A percentile compares a stretch with the other conserved stretches of the same genome.
These are phyloP conservation scores for Pseudocercospora musae DNA, from an alignment of 2,329 filamentous ascomycete genomes.

Conservation along the genomic window DNA sequence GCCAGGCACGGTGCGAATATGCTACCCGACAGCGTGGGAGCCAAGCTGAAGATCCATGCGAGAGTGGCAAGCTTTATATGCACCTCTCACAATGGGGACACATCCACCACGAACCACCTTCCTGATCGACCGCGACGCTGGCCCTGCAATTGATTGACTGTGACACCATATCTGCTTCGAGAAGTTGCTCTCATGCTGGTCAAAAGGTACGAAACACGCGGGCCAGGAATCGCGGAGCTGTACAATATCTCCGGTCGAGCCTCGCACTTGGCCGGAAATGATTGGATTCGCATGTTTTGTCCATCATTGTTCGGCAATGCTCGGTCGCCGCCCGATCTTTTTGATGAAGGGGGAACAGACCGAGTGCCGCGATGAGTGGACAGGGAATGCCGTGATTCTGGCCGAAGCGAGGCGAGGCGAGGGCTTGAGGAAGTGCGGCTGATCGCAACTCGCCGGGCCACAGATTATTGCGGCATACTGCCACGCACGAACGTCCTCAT, in stretches of 20 bases:
- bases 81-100: constrained; percentile 1
- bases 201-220: not conserved
- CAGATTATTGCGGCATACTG: not conserved
- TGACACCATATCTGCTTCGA: not conserved
- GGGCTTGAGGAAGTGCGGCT: not conserved
- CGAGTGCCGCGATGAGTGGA: not conserved
- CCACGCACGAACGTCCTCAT: not conserved
- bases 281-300: not conserved
- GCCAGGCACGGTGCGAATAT: not conserved
- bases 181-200: not conserved
- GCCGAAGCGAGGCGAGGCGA: constrained; percentile 2
- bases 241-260: not conserved
- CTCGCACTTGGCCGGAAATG: not conserved
- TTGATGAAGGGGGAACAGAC: not conserved
- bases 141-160: not conserved
- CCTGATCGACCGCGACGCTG: not conserved
- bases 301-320: constrained; percentile 2
- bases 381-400: not conserved
- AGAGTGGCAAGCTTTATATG: constrained; percentile 9
- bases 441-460: not conserved
- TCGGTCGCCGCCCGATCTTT: constrained; percentile 1
- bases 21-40: constrained; percentile 1
- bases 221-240: not conserved
- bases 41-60: constrained; percentile 2
- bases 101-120: not conserved